Percentiles rank a stretch among this genome's conserved stretches.
Evolutionary conservation across 2,329 filamentous ascomycete species (phyloP).

Genomic region (Aspergillus costaricaensis): DNA sequence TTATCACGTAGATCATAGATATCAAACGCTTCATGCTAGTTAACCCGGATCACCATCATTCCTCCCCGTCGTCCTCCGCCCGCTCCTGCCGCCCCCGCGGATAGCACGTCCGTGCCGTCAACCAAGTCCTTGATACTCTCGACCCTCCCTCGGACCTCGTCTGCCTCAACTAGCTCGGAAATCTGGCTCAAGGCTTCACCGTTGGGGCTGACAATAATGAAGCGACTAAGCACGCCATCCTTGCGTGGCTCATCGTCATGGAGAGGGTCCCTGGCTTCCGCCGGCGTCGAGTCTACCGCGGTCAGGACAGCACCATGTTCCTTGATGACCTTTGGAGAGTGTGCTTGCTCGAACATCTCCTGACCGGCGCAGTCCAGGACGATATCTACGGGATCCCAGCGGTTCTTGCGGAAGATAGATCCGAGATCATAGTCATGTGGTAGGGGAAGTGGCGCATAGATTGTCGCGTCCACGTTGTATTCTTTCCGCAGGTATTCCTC

Average conservation of each 20-base stretch:
- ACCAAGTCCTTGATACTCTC: constrained; percentile 38
- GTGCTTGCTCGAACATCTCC: constrained; percentile 36
- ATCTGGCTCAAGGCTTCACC: constrained; percentile 36
- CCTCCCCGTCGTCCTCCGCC: constrained; percentile 30
- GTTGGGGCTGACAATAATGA: constrained; percentile 42
- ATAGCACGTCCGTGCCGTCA: constrained; percentile 38
- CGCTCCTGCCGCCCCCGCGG: constrained; percentile 30
- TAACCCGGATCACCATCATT: constrained; percentile 39
- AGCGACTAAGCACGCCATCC: constrained; percentile 32
- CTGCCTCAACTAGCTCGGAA: constrained; percentile 37
- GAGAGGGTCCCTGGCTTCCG: constrained; percentile 17
- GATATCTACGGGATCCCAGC: constrained; percentile 42
- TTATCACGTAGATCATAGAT: neutral
- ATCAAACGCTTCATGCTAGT: constrained; percentile 19
- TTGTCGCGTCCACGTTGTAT: constrained; percentile 37
- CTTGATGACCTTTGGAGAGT: constrained; percentile 36
- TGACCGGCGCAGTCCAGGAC: constrained; percentile 44
- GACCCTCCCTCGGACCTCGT: constrained; percentile 37
- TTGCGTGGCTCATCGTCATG: constrained; percentile 15
- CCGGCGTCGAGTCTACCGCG: constrained; percentile 33
- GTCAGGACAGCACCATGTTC: constrained; percentile 39
- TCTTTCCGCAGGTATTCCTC: constrained; percentile 29
- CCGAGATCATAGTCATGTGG: constrained; percentile 33
- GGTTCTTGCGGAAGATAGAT: constrained; percentile 31
- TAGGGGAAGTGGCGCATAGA: constrained; percentile 32